These are phyloP conservation scores for Verticillium tricorpus DNA, from an alignment of 2,329 filamentous ascomycete species.

Conservation along the genomic window DNA sequence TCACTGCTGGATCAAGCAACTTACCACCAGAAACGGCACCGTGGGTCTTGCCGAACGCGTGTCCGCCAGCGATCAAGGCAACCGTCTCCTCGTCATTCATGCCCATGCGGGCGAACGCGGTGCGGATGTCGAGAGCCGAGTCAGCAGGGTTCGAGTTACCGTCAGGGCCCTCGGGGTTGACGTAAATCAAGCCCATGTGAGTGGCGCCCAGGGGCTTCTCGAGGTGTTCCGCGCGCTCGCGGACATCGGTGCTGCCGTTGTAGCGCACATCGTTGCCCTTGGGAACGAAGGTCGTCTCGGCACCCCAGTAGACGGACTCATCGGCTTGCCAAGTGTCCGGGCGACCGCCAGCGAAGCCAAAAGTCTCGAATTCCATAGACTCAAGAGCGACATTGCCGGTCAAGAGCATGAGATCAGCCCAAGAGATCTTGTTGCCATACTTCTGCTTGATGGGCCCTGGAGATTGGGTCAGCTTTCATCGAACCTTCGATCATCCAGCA, in stretches of 20 bases:
- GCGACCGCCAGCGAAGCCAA: slow-evolving; percentile 70
- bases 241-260: slow-evolving; percentile 38
- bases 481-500: background rate
- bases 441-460: slow-evolving; percentile 69
- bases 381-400: slow-evolving; percentile 74
- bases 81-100: slow-evolving; percentile 83
- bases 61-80: slow-evolving; percentile 72
- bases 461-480: background rate
- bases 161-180: slow-evolving; percentile 75
- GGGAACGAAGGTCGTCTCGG: slow-evolving; percentile 64
- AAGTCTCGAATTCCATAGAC: slow-evolving; percentile 69
- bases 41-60: slow-evolving; percentile 77
- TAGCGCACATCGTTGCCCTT: slow-evolving; percentile 68
- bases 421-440: slow-evolving; percentile 78
- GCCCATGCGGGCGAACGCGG: slow-evolving; percentile 72
- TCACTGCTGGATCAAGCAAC: background rate
- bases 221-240: slow-evolving; percentile 50
- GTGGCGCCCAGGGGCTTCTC: slow-evolving; percentile 65
- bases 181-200: slow-evolving; percentile 77
- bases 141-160: slow-evolving; percentile 67
- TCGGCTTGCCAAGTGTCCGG: slow-evolving; percentile 71
- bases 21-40: slow-evolving; percentile 51
- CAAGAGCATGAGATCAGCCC: slow-evolving; percentile 68
- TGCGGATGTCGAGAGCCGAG: slow-evolving; percentile 67
- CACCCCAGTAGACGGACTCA: slow-evolving; percentile 73